These are phyloP conservation scores for Chaetothyriales sp. DNA, from an alignment of 2,329 filamentous ascomycete genomes.

Conservation along the genomic window DNA sequence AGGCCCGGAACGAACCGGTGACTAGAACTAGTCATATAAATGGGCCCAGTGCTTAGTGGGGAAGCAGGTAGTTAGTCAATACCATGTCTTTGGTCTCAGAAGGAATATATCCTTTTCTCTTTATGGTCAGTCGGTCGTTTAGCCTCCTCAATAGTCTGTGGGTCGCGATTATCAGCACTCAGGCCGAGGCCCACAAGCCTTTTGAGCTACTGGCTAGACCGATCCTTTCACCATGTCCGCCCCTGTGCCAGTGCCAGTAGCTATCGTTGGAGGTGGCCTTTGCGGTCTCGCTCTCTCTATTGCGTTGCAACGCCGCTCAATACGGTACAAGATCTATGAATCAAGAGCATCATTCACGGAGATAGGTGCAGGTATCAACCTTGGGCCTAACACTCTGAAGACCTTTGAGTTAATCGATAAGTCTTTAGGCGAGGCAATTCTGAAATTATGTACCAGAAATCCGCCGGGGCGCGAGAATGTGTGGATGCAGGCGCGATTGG, in stretches of 20 bases:
- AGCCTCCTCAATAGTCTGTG: no score
- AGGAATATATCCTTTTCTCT: no score
- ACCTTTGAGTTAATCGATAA: slow-evolving; percentile 1
- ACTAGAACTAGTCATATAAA: no score
- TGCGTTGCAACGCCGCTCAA: slow-evolving; percentile 23
- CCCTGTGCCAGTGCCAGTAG: slow-evolving; percentile 7
- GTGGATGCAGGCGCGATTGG: background rate
- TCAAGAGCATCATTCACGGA: slow-evolving; percentile 8
- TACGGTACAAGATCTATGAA: slow-evolving; percentile 18
- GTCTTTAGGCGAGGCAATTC: background rate
- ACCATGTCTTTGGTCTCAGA: no score
- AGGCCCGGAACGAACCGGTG: no score
- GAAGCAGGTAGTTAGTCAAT: no score
- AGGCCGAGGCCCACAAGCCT: no score
- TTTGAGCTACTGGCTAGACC: no score
- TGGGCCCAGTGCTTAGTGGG: no score
- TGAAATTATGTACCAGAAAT: background rate
- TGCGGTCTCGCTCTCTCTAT: slow-evolving; percentile 26
- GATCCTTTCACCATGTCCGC: no score
- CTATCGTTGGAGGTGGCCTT: slow-evolving; percentile 24
- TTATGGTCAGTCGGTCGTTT: no score
- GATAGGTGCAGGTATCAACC: slow-evolving; percentile 9
- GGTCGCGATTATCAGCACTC: no score
- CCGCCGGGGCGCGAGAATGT: background rate
- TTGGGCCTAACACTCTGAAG: slow-evolving; percentile 5